Evolutionary conservation across 495 filamentous ascomycete species (phyloP), one percentile per base, ranked within the genome.

Genomic region (Entonaema liquescens): DNA sequence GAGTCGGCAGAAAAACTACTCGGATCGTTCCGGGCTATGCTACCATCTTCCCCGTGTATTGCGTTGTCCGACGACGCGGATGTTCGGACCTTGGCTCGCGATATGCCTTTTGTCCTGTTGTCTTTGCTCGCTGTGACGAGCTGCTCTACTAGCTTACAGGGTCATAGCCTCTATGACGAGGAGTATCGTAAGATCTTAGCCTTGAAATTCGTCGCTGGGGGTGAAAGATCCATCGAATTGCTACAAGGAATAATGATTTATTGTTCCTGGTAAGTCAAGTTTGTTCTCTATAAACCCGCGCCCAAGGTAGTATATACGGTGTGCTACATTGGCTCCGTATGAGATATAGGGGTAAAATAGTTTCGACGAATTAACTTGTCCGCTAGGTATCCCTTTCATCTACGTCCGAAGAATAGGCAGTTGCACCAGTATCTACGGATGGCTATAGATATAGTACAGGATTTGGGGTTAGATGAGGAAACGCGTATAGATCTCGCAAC

Each of bases 111-210:
- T 67, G 73, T 84, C 35, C 59, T 85, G 60, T 50, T 85, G 33
- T 78, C 83, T 8, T 74, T 83, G 15, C 70, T 85, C n/a, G 82
- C 83, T 12, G 79, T 79, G 9, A 79, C 82, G 50, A 83, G 81
- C 35, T 78, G 80, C 28, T 80, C 74, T 33, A 71, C 74, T 28
- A 81, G 78, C 28, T 59, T 85, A 19, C 82, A 84, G 68, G 80
- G 81, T 5, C 77, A 83, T 44, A 81, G 79, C 40, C 64, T 85
- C 29, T 85, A 85, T 42, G 82, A 85, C 21, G 82, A 84, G 53
- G 83, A 85, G 73, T 85, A 83, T 44, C 72, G 82, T 33, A 85
- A 84, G 74, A 76, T 85, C 6, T 59, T 85, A 25, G 83, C 77
- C 4, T 66, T 85, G 42, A 85, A 85, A 69, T 83, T 83, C 40